Conservation (phyloP, 106 monocot genomes). For the Dioscorea zingiberensis region DNA sequence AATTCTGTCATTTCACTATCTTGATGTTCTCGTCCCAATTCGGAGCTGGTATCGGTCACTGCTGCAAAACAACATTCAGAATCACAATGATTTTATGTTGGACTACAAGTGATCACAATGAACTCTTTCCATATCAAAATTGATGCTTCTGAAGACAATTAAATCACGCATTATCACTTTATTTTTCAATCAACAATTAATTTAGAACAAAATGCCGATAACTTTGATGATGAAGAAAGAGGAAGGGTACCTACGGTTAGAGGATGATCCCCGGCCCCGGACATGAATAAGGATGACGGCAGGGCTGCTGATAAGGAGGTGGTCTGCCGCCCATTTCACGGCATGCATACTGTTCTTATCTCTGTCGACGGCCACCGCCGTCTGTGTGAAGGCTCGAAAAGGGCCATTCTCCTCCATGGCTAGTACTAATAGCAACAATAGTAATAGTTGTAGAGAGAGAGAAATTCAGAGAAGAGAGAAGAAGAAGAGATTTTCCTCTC, state of each 20-base stretch:
- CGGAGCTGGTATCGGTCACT: not conserved
- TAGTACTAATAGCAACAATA: not conserved
- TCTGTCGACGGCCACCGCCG: slow-evolving; percentile 30
- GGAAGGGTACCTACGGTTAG: slow-evolving; percentile 19
- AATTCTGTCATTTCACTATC: slow-evolving; percentile 5
- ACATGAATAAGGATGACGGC: slow-evolving; percentile 26
- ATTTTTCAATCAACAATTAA: not conserved
- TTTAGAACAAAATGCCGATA: not conserved
- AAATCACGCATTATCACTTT: not conserved
- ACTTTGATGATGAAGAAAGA: not conserved
- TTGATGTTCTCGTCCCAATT: slow-evolving; percentile 1
- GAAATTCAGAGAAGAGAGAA: not conserved
- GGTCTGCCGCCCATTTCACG: slow-evolving; percentile 30
- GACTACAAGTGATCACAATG: not conserved
- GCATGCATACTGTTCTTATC: slow-evolving; percentile 41
- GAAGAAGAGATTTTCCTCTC: not conserved
- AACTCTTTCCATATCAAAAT: not conserved
- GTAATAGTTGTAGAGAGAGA: not conserved
- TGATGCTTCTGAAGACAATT: not conserved
- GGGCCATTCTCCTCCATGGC: not conserved
- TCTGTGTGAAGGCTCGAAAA: not conserved
- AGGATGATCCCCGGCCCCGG: not conserved
- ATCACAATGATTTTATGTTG: not conserved
- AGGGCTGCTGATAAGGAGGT: slow-evolving; percentile 5
- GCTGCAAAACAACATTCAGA: not conserved